phyloP scores from a whole-genome alignment of 2,329 filamentous ascomycete genomes.

The Epichloe aotearoae region DNA sequence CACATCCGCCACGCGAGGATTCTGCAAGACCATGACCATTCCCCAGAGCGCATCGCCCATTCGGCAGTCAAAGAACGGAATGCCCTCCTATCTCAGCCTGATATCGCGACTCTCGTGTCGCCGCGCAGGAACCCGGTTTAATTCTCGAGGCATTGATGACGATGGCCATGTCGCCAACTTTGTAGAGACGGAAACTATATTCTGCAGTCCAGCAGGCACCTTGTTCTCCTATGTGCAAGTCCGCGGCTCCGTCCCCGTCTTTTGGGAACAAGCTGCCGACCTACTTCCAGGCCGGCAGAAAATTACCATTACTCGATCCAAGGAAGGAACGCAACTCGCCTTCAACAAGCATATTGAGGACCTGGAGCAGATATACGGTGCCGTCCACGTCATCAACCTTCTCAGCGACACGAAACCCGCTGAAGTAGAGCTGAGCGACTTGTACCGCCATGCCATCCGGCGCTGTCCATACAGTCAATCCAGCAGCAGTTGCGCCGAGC shows the following conservation, averaged over 20 bases:
- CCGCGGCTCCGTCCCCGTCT: slow-evolving; percentile 84
- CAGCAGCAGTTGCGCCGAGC: slow-evolving; percentile 44
- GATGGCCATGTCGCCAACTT: slow-evolving; percentile 97
- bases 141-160: slow-evolving; percentile 93
- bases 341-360: slow-evolving; percentile 91
- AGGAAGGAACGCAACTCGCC: slow-evolving; percentile 82
- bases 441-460: slow-evolving; percentile 66
- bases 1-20: slow-evolving; percentile 88
- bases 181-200: slow-evolving; percentile 92
- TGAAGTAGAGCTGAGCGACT: slow-evolving; percentile 68
- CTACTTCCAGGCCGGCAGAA: slow-evolving; percentile 88
- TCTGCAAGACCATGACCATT: slow-evolving; percentile 76
- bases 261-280: slow-evolving; percentile 90
- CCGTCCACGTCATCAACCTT: slow-evolving; percentile 84
- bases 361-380: slow-evolving; percentile 77
- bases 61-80: slow-evolving; percentile 49
- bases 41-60: slow-evolving; percentile 64
- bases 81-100: slow-evolving; percentile 74
- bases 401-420: slow-evolving; percentile 81
- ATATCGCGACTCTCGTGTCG: slow-evolving; percentile 86
- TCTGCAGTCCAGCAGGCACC: slow-evolving; percentile 65
- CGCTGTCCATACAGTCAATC: slow-evolving; percentile 57
- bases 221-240: slow-evolving; percentile 92
- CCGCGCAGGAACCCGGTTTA: slow-evolving; percentile 88
- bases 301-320: slow-evolving; percentile 76